Conservation (phyloP, 768 basidiomycete genomes). For the Leccinellum rugosiceps region DNA sequence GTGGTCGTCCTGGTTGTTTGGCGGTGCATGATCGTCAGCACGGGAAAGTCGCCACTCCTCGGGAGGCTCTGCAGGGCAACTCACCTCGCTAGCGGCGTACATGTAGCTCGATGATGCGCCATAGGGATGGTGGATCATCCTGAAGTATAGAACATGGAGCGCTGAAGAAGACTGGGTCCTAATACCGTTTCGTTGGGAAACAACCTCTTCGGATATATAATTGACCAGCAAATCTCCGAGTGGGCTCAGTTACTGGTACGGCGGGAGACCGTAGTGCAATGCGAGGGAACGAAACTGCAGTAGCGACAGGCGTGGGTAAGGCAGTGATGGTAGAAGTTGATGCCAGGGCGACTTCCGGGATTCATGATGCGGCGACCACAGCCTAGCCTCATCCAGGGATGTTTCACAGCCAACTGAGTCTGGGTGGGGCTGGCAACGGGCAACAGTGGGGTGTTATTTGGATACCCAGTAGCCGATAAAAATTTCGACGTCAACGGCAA, state of each 20-base stretch:
- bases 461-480: not conserved
- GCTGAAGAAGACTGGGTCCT: not conserved
- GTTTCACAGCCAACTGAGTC: not conserved
- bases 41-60: not conserved
- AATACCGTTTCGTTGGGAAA: not conserved
- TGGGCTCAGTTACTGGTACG: not conserved
- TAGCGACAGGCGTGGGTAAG: constrained; percentile 4
- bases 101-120: constrained; percentile 27
- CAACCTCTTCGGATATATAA: not conserved
- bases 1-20: constrained; percentile 10
- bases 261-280: not conserved
- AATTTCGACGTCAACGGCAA: not conserved
- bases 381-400: not conserved
- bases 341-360: not conserved
- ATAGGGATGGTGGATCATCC: constrained; percentile 31
- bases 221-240: constrained; percentile 3
- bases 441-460: not conserved
- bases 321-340: not conserved
- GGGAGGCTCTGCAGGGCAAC: not conserved
- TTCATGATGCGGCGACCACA: not conserved
- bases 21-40: not conserved
- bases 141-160: constrained; percentile 21
- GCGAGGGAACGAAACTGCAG: not conserved
- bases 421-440: not conserved
- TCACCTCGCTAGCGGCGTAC: constrained; percentile 23